Evolutionary conservation across 2,329 filamentous ascomycete genomes (phyloP).

Genomic region (Claviceps maximensis): DNA sequence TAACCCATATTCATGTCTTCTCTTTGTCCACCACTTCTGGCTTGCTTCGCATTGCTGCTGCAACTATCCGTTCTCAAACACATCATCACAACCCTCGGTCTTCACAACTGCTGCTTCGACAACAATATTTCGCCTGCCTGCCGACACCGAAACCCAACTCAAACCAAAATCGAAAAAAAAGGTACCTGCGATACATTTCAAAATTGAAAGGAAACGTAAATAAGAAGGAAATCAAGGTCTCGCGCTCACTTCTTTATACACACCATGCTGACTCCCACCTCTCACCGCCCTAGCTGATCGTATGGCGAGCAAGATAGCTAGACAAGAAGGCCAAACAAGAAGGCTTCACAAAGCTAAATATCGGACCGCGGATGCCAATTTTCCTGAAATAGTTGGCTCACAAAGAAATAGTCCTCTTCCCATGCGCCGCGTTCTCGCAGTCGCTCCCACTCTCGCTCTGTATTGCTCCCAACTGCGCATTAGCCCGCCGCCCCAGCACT

Average conservation of each 20-base stretch:
- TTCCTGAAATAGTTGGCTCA: constrained; percentile 45
- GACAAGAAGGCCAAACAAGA: neutral
- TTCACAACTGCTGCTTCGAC: neutral
- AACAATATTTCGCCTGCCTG: neutral
- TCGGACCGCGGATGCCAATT: constrained; percentile 31
- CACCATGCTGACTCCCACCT: neutral
- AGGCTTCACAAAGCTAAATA: neutral
- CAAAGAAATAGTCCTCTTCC: constrained; percentile 45
- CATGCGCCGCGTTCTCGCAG: constrained; percentile 30
- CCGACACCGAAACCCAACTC: neutral
- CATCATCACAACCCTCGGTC: neutral
- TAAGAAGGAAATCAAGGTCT: neutral
- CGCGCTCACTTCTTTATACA: neutral
- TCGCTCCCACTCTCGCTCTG: constrained; percentile 30
- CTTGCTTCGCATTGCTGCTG: neutral
- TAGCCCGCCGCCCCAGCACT: constrained; percentile 14
- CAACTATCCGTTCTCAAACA: neutral
- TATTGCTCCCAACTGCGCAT: constrained; percentile 9
- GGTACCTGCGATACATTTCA: neutral
- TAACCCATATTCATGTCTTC: neutral
- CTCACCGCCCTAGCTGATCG: neutral
- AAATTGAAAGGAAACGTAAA: neutral
- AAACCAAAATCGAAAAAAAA: neutral
- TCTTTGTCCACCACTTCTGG: neutral
- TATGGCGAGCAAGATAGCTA: neutral